phyloP scores from a whole-genome alignment of 305 asterid species.

The Fraxinus baroniana region DNA sequence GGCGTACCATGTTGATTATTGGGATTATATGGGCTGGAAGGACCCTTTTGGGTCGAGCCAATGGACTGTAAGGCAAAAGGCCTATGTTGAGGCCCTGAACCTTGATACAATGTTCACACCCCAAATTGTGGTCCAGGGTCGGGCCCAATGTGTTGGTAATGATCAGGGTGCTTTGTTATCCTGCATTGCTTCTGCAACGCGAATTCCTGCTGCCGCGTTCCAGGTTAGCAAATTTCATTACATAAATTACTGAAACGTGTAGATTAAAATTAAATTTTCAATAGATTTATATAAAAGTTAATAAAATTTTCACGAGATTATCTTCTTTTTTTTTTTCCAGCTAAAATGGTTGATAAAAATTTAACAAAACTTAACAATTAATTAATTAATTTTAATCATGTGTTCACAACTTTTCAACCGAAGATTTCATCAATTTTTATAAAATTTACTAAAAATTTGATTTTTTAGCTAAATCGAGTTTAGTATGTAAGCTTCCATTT shows the following conservation, averaged over 20 bases:
- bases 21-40: slow-evolving; percentile 95
- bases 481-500: too few species aligned
- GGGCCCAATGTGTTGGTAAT: slow-evolving; percentile 58
- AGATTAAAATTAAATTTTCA: too few species aligned
- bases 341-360: too few species aligned
- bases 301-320: not conserved
- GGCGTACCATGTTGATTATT: slow-evolving; percentile 79
- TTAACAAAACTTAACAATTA: too few species aligned
- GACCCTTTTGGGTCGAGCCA: slow-evolving; percentile 72
- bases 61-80: slow-evolving; percentile 92
- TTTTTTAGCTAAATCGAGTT: not conserved
- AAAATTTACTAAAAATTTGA: too few species aligned
- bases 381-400: too few species aligned
- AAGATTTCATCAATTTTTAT: too few species aligned
- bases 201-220: slow-evolving; percentile 61
- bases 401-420: too few species aligned
- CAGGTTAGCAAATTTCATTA: slow-evolving; percentile 44
- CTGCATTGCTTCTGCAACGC: slow-evolving; percentile 53
- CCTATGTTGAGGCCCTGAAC: slow-evolving; percentile 63
- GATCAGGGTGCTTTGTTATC: slow-evolving; percentile 58
- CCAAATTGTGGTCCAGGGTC: slow-evolving; percentile 72
- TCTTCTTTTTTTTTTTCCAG: not conserved
- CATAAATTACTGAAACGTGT: not conserved
- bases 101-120: slow-evolving; percentile 89
- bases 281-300: too few species aligned